A percentile compares a stretch with the other conserved stretches of the same genome.
These are phyloP conservation scores for Yamadazyma scolyti DNA, from an alignment of 805 yeast species.

Conservation along the genomic window DNA sequence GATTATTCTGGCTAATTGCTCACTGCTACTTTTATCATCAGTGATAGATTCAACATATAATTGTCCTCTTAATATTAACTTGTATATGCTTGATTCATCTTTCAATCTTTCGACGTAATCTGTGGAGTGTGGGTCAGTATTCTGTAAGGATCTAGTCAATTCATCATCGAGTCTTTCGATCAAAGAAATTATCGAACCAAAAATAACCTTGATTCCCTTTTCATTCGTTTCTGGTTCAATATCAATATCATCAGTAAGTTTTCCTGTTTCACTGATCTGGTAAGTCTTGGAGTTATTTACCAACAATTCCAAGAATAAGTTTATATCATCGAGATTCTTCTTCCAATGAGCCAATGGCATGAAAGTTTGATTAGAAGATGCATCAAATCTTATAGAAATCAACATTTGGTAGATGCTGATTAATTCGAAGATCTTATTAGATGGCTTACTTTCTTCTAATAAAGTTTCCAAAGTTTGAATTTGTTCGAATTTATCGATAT, in stretches of 20 bases:
- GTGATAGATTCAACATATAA: conserved; percentile 70
- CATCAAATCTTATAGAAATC: conserved; percentile 85
- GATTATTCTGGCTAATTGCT: conserved; percentile 68
- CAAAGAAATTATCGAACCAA: conserved; percentile 81
- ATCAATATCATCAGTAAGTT: conserved; percentile 66
- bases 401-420: conserved; percentile 76
- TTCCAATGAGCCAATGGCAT: conserved; percentile 85
- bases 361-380: conserved; percentile 58
- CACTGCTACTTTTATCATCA: conserved; percentile 34
- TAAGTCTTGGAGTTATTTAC: conserved; percentile 55
- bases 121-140: conserved; percentile 90
- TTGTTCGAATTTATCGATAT: conserved; percentile 80
- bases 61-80: conserved; percentile 78
- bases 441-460: conserved; percentile 26
- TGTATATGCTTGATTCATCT: conserved; percentile 78
- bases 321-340: conserved; percentile 58
- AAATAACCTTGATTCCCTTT: conserved; percentile 65
- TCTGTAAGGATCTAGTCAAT: conserved; percentile 80
- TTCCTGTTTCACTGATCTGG: conserved; percentile 75
- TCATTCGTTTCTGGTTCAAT: conserved; percentile 57
- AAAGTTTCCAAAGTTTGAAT: conserved; percentile 65
- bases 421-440: conserved; percentile 58
- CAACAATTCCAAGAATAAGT: conserved; percentile 59
- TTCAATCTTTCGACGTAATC: conserved; percentile 88
- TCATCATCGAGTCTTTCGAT: conserved; percentile 96